phyloP scores from a whole-genome alignment of 176 grass and related monocot genomes.

The Tuctoria greenei region DNA sequence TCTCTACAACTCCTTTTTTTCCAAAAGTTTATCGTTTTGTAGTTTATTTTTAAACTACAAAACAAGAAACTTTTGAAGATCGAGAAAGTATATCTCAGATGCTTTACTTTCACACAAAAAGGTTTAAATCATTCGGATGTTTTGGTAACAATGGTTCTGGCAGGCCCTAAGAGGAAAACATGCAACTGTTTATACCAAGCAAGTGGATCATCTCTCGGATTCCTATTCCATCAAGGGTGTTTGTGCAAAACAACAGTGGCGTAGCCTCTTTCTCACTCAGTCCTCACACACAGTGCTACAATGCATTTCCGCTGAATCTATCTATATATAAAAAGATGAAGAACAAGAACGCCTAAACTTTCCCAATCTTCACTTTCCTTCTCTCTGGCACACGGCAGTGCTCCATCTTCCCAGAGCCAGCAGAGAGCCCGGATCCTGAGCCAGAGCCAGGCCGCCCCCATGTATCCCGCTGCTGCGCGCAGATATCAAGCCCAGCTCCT shows the following conservation, averaged over 20 bases:
- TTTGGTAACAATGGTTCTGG: too few species aligned
- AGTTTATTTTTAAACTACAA: too few species aligned
- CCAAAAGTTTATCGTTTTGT: too few species aligned
- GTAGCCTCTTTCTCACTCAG: neutral
- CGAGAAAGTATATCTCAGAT: too few species aligned
- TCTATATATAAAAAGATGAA: neutral
- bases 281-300: neutral
- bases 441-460: constrained; percentile 8
- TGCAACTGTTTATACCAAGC: neutral
- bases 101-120: too few species aligned
- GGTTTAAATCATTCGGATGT: too few species aligned
- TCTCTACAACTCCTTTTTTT: too few species aligned
- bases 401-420: constrained; percentile 32
- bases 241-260: constrained; percentile 6
- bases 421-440: neutral
- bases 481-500: constrained; percentile 30
- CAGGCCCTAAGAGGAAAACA: too few species aligned
- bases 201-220: neutral
- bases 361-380: constrained; percentile 38
- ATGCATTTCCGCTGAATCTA: neutral
- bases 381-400: constrained; percentile 11
- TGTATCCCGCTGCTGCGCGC: constrained; percentile 29
- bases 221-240: neutral
- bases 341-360: neutral
- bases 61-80: too few species aligned